phyloP scores from a whole-genome alignment of 352 stramenopile genomes.

The Lagenidium sp. region DNA sequence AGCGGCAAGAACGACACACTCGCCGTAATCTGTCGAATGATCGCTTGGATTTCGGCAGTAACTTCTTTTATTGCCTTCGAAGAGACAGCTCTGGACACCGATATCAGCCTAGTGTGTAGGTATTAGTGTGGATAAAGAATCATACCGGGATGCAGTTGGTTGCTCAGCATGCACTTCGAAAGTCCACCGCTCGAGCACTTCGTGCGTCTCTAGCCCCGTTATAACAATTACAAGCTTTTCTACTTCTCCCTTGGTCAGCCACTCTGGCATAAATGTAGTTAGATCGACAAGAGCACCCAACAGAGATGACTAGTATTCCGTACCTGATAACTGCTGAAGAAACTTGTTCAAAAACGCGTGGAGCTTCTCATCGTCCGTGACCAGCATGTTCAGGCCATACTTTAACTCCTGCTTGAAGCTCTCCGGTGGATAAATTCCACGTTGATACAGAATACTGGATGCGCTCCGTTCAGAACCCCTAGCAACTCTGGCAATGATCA shows the following conservation, averaged over 20 bases:
- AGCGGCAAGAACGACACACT: conserved; percentile 98
- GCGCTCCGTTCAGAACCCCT: not conserved
- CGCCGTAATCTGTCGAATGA: conserved; percentile 99
- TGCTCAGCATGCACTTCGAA: conserved; percentile 93
- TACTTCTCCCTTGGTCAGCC: conserved; percentile 93
- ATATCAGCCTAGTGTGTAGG: not conserved
- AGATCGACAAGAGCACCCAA: too few species aligned
- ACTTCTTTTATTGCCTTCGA: conserved; percentile 91
- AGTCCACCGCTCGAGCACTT: conserved; percentile 98
- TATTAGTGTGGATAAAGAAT: not conserved
- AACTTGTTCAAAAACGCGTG: conserved; percentile 94
- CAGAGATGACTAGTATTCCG: too few species aligned
- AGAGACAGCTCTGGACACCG: conserved; percentile 11
- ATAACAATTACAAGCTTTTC: conserved; percentile 98
- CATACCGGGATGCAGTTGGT: conserved; percentile 18
- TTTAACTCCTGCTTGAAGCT: conserved; percentile 97
- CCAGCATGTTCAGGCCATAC: conserved; percentile 98
- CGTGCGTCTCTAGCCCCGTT: conserved; percentile 93
- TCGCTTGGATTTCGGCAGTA: conserved; percentile 98
- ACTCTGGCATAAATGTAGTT: too few species aligned
- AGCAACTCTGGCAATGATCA: not conserved
- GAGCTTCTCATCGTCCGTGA: conserved; percentile 95
- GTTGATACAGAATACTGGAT: conserved; percentile 88
- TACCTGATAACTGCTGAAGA: conserved; percentile 85
- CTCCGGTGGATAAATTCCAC: conserved; percentile 98